phyloP scores from a whole-genome alignment of 352 stramenopile genomes.

The Pythium folliculosum region DNA sequence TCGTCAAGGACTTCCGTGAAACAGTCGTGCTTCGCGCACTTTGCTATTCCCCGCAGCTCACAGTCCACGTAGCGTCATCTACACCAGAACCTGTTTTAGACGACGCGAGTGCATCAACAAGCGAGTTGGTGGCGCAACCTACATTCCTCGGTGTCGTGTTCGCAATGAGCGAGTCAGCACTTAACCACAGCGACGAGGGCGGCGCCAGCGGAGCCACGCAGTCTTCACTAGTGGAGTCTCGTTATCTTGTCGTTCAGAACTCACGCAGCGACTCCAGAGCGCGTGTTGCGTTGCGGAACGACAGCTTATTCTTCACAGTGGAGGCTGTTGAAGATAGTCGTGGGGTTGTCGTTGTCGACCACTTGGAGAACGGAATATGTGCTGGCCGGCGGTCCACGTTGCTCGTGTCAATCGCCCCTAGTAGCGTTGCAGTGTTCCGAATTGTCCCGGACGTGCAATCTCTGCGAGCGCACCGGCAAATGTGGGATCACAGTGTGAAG shows the following conservation, averaged over 20 bases:
- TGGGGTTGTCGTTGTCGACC: conserved; percentile 52
- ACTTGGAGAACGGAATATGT: conserved; percentile 74
- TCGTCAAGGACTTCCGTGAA: conserved; percentile 89
- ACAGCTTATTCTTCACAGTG: conserved; percentile 86
- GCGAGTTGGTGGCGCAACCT: conserved; percentile 42
- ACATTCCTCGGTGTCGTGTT: conserved; percentile 86
- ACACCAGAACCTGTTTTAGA: conserved; percentile 37
- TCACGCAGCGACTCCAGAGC: conserved; percentile 63
- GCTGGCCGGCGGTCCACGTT: conserved; percentile 63
- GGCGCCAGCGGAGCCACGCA: conserved; percentile 23
- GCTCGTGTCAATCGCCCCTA: conserved; percentile 68
- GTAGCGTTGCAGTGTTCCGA: conserved; percentile 57
- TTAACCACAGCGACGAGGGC: conserved; percentile 43
- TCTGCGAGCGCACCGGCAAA: conserved; percentile 76
- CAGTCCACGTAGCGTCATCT: conserved; percentile 62
- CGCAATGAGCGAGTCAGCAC: conserved; percentile 66
- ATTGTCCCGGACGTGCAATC: conserved; percentile 68
- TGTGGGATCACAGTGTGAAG: conserved; percentile 88
- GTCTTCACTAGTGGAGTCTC: conserved; percentile 29
- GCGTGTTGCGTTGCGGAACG: conserved; percentile 75
- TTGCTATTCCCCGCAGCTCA: conserved; percentile 77
- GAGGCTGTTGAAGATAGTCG: conserved; percentile 49
- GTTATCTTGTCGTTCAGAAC: conserved; percentile 81
- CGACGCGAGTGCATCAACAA: conserved; percentile 27
- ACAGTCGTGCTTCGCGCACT: conserved; percentile 78